Percentiles rank a stretch among this genome's conserved stretches.
Conservation (phyloP, 2,329 filamentous ascomycete species). For the Neofusicoccum sp. region DNA sequence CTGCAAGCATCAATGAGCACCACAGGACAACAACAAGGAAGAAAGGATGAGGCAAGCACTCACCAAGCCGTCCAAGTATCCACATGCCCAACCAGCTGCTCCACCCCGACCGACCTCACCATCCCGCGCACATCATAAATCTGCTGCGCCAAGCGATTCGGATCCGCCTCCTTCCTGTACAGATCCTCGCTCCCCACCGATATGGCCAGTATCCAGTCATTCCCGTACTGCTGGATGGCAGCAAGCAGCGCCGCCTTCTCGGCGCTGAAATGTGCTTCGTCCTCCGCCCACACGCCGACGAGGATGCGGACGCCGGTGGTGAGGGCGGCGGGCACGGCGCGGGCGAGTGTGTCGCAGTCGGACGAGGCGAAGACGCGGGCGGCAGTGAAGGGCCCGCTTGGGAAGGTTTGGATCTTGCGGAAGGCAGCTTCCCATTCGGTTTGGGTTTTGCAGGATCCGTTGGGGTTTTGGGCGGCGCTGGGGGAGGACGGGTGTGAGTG, state of each 20-base stretch:
- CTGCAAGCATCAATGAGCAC: slow-evolving; percentile 91
- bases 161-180: slow-evolving; percentile 57
- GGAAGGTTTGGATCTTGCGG: slow-evolving; percentile 29
- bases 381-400: slow-evolving; percentile 30
- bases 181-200: slow-evolving; percentile 49
- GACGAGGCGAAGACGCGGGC: slow-evolving; percentile 32
- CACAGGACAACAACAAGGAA: slow-evolving; percentile 50
- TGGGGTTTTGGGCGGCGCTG: slow-evolving; percentile 30
- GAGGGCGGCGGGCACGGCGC: slow-evolving; percentile 38
- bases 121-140: slow-evolving; percentile 36
- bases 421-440: slow-evolving; percentile 34
- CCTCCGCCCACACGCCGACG: slow-evolving; percentile 39
- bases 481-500: not conserved
- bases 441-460: slow-evolving; percentile 31
- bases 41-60: slow-evolving; percentile 38
- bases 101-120: slow-evolving; percentile 18
- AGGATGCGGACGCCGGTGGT: slow-evolving; percentile 39
- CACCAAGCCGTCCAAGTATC: slow-evolving; percentile 42
- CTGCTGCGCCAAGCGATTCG: slow-evolving; percentile 20
- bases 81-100: slow-evolving; percentile 36
- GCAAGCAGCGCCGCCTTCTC: slow-evolving; percentile 37
- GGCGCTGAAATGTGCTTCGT: slow-evolving; percentile 34
- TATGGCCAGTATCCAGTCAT: slow-evolving; percentile 38
- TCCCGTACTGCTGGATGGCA: slow-evolving; percentile 38
- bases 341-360: slow-evolving; percentile 28